Percentiles rank a stretch among this genome's conserved stretches.
phyloP scores from a whole-genome alignment of 768 basidiomycete species.

The Cystobasidium tubakii region DNA sequence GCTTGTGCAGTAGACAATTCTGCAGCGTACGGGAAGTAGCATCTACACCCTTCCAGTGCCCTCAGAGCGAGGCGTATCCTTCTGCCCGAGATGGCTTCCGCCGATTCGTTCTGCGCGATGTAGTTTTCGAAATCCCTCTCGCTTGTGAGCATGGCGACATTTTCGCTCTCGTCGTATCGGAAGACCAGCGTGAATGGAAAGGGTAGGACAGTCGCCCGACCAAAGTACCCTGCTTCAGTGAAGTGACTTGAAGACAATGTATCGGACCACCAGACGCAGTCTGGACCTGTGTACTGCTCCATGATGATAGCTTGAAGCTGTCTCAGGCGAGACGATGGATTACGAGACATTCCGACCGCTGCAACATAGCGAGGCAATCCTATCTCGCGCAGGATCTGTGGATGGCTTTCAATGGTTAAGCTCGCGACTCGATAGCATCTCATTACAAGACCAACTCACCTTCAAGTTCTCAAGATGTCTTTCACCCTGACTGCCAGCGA shows the following conservation, averaged over 20 bases:
- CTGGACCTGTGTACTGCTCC: conserved; percentile 61
- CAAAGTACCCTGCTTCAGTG: conserved; percentile 58
- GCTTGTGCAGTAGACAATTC: neutral
- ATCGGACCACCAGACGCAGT: conserved; percentile 59
- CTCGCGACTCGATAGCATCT: no score
- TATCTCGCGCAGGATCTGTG: conserved; percentile 67
- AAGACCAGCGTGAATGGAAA: conserved; percentile 68
- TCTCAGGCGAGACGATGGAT: conserved; percentile 54
- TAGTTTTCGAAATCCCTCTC: conserved; percentile 45
- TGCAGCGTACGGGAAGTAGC: conserved; percentile 49
- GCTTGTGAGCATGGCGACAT: neutral
- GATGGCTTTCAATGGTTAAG: no score
- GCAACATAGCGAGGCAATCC: conserved; percentile 58
- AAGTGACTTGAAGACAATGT: conserved; percentile 39
- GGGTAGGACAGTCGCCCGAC: conserved; percentile 72
- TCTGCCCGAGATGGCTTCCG: conserved; percentile 55
- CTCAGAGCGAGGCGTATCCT: conserved; percentile 62
- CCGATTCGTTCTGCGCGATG: conserved; percentile 59
- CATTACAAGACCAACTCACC: conserved; percentile 50
- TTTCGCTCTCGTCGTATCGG: conserved; percentile 29
- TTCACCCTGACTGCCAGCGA: conserved; percentile 62
- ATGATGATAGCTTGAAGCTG: conserved; percentile 58
- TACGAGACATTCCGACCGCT: conserved; percentile 55
- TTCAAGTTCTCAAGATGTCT: conserved; percentile 73
- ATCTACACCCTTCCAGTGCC: conserved; percentile 60